Percentiles rank a stretch among this genome's conserved stretches.
These are phyloP conservation scores for Testicularia cyperi DNA, from an alignment of 1,284 basidiomycete genomes.

Conservation along the genomic window DNA sequence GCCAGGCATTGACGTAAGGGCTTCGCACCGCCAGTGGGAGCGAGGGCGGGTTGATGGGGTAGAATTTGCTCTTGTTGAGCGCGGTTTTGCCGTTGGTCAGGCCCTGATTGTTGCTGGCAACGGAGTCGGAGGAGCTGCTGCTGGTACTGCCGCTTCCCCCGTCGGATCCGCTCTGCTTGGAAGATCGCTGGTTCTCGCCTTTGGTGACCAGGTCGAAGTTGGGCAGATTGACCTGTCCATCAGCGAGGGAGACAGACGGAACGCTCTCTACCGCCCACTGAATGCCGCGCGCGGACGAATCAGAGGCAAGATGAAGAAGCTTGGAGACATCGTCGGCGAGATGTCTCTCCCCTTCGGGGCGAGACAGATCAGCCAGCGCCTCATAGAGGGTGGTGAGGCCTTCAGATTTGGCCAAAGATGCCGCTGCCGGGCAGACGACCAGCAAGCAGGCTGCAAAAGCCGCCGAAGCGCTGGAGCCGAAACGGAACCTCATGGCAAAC, in stretches of 20 bases:
- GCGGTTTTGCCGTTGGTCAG: conserved; percentile 26
- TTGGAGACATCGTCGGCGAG: conserved; percentile 5
- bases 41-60: conserved; percentile 52
- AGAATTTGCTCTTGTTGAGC: conserved; percentile 37
- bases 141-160: not conserved
- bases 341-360: conserved; percentile 17
- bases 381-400: conserved; percentile 28
- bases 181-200: conserved; percentile 1
- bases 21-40: conserved; percentile 50
- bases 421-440: not conserved
- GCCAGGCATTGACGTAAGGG: conserved; percentile 53
- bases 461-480: conserved; percentile 7
- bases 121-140: conserved; percentile 6
- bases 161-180: no score
- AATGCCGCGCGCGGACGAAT: conserved; percentile 19
- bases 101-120: conserved; percentile 13
- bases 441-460: conserved; percentile 18
- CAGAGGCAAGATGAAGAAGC: conserved; percentile 10
- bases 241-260: conserved; percentile 7
- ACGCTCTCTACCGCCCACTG: conserved; percentile 25
- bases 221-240: conserved; percentile 24
- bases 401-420: conserved; percentile 22
- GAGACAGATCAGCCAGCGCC: conserved; percentile 33
- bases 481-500: conserved; percentile 9
- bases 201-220: conserved; percentile 21